Conservation (phyloP, 176 grass and related monocot genomes). For the Carex myosuroides region DNA sequence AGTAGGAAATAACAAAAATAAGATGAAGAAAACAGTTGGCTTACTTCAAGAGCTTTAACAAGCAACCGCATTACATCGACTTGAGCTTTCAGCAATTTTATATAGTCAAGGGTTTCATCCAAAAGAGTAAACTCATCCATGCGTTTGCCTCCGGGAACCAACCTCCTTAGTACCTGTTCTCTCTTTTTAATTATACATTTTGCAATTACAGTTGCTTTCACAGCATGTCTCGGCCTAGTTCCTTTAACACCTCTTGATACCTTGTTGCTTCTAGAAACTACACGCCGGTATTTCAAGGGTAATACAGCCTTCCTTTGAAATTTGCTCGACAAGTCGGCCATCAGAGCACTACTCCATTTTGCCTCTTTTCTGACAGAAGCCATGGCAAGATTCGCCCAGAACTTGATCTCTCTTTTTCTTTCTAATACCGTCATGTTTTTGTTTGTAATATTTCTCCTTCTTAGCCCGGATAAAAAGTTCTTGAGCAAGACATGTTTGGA, state of each 20-base stretch:
- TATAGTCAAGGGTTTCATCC: conserved; percentile 69
- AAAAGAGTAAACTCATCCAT: conserved; percentile 55
- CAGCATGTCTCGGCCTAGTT: conserved; percentile 6
- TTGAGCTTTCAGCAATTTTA: conserved; percentile 53
- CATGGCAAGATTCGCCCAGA: conserved; percentile 48
- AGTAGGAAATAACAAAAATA: conserved; percentile 10
- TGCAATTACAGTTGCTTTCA: conserved; percentile 22
- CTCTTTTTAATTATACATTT: conserved; percentile 42
- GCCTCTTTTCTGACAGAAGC: conserved; percentile 31
- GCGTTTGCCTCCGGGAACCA: conserved; percentile 54
- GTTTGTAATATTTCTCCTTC: conserved; percentile 17
- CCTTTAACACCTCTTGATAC: conserved; percentile 16
- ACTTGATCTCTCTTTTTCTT: conserved; percentile 42
- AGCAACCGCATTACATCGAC: conserved; percentile 65
- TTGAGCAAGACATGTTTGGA: conserved; percentile 47
- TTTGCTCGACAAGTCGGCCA: conserved; percentile 29
- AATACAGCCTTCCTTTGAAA: neutral
- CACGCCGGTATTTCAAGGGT: neutral
- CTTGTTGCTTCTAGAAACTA: conserved; percentile 17
- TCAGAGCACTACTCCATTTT: conserved; percentile 38
- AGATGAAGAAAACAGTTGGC: conserved; percentile 3
- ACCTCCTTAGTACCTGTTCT: conserved; percentile 28
- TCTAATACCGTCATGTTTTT: conserved; percentile 36
- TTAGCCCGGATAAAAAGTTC: conserved; percentile 43
- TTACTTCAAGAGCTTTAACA: conserved; percentile 37